Evolutionary conservation across 108 stramenopile genomes (phyloP).

Genomic region (Cyclotella sp.): DNA sequence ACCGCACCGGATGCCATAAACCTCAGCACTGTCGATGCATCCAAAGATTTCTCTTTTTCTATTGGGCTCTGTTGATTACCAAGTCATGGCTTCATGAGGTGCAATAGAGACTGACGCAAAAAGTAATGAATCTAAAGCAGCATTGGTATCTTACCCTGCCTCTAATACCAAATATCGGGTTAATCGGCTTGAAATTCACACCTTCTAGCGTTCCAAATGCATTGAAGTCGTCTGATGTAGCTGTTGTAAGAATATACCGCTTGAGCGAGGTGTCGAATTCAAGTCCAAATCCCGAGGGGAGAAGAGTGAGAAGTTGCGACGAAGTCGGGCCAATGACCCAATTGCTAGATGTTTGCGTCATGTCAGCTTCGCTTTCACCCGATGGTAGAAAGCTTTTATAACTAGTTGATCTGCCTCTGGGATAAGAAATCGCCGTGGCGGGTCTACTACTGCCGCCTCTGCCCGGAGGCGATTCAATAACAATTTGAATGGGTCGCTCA

Average conservation of each 20-base stretch:
- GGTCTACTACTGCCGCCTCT: constrained; percentile 24
- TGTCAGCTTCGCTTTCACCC: background rate
- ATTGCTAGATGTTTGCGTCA: constrained; percentile 1
- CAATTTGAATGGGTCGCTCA: constrained; percentile 66
- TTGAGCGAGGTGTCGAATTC: constrained; percentile 60
- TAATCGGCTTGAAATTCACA: constrained; percentile 51
- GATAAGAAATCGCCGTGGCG: constrained; percentile 43
- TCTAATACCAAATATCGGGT: constrained; percentile 83
- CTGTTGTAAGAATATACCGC: constrained; percentile 57
- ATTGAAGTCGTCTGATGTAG: constrained; percentile 37
- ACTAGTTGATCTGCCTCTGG: constrained; percentile 40
- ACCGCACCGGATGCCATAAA: constrained; percentile 79
- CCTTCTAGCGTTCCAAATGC: constrained; percentile 37
- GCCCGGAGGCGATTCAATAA: constrained; percentile 77
- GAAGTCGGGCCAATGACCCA: constrained; percentile 50
- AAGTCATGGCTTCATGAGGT: no score
- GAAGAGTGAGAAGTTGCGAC: constrained; percentile 67
- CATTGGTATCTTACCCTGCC: constrained; percentile 29
- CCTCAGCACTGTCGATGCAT: constrained; percentile 60
- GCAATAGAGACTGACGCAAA: no score
- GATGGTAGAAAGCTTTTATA: constrained; percentile 26
- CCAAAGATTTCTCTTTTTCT: constrained; percentile 77
- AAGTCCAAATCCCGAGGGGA: constrained; percentile 80
- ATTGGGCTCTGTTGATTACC: constrained; percentile 64
- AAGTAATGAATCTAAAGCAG: no score